These are phyloP conservation scores for Ceratobasidium sp. DNA, from an alignment of 1,284 basidiomycete genomes.

Conservation along the genomic window DNA sequence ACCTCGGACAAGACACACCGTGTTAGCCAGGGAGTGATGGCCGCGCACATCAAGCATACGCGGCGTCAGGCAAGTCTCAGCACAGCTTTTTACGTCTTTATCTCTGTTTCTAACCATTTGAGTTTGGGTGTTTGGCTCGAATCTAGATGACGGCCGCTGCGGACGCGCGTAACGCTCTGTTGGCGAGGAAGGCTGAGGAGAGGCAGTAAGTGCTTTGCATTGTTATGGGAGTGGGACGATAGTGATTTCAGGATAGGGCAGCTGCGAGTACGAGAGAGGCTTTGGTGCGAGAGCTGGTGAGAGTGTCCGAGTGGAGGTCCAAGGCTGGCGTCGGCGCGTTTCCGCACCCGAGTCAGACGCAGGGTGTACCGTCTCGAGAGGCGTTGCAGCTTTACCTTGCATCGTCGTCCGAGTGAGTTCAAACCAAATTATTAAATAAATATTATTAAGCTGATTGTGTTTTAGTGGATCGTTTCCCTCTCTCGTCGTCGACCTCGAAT, in stretches of 20 bases:
- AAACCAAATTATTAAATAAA: neutral
- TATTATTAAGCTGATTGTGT: neutral
- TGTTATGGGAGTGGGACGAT: neutral
- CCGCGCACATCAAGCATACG: slow-evolving; percentile 40
- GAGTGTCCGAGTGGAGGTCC: slow-evolving; percentile 29
- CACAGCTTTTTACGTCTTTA: too few relatives aligned
- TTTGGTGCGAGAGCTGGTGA: slow-evolving; percentile 19
- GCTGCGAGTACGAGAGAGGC: slow-evolving; percentile 3
- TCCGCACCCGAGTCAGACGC: slow-evolving; percentile 6
- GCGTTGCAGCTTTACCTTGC: slow-evolving; percentile 23
- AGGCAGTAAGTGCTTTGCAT: slow-evolving; percentile 13
- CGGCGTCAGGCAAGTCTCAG: slow-evolving; percentile 21
- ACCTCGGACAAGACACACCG: neutral
- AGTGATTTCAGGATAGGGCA: neutral
- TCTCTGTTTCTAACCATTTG: neutral
- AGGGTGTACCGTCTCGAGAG: slow-evolving; percentile 17
- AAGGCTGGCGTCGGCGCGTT: slow-evolving; percentile 30
- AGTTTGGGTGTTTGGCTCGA: neutral
- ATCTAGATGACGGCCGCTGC: slow-evolving; percentile 31
- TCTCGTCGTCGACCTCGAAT: neutral
- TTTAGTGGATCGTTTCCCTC: slow-evolving; percentile 30
- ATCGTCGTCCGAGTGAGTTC: slow-evolving; percentile 23
- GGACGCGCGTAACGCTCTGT: slow-evolving; percentile 23
- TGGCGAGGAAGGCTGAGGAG: slow-evolving; percentile 29
- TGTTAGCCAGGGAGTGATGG: slow-evolving; percentile 12